phyloP scores from a whole-genome alignment of 2,329 filamentous ascomycete genomes.

The Neurospora crassa region DNA sequence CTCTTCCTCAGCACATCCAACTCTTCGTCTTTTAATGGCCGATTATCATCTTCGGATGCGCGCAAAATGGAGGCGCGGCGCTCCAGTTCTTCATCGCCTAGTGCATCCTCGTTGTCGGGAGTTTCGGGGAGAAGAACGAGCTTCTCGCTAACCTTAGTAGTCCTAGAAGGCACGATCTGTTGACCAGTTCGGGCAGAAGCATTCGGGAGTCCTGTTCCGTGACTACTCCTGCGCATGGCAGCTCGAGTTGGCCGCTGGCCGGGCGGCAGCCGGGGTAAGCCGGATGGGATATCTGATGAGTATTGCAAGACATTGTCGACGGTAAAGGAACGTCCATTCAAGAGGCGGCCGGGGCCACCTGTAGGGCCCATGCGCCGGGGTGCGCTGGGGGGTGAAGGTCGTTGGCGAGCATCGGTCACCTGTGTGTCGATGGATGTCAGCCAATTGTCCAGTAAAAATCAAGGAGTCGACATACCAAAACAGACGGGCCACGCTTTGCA shows the following conservation, averaged over 20 bases:
- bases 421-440: constrained; percentile 20
- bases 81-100: constrained; percentile 49
- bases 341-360: constrained; percentile 20
- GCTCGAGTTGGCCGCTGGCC: constrained; percentile 37
- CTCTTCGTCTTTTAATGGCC: constrained; percentile 59
- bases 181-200: constrained; percentile 29
- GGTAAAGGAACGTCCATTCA: constrained; percentile 64
- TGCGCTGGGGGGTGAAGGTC: constrained; percentile 23
- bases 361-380: constrained; percentile 17
- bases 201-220: constrained; percentile 20
- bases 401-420: constrained; percentile 50
- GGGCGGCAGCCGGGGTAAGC: constrained; percentile 70
- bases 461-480: constrained; percentile 37
- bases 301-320: constrained; percentile 95
- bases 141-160: constrained; percentile 92
- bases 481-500: constrained; percentile 48
- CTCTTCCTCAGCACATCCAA: constrained; percentile 52
- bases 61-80: constrained; percentile 29
- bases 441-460: constrained; percentile 1
- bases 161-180: constrained; percentile 66
- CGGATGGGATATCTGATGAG: constrained; percentile 89
- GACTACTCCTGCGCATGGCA: constrained; percentile 30
- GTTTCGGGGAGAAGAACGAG: constrained; percentile 90
- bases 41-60: constrained; percentile 42
- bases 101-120: constrained; percentile 47